Evolutionary conservation across 1,284 basidiomycete genomes (phyloP), one percentile per base, ranked within the genome.

Genomic region (Trichosporon sp.): DNA sequence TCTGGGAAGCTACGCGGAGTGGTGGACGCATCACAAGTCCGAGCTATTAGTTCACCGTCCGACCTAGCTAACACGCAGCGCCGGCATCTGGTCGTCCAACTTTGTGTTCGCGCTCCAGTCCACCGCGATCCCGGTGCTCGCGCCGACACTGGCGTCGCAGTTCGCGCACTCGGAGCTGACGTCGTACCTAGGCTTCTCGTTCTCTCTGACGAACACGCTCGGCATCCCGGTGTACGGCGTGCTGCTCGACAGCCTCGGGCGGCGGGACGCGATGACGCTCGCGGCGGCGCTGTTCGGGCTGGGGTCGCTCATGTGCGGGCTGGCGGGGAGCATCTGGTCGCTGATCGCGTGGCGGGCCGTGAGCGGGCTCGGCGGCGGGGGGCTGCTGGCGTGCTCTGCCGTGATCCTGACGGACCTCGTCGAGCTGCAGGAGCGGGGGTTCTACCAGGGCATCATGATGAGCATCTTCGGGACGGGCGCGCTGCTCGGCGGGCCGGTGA

Each of bases 401-500:
- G 81, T 84, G 3, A 83, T 83, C 31, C 78, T 79, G 1, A 84
- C 83, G 1, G 83, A 84, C 69, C 69, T 84, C 6, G 80, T 83
- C 6, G 74, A 77, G 8, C 70, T 84, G n/a, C 68, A 79, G 21
- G 82, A 83, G 47, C 56, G 83, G 67, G 83, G 83, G 0, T 74
- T 76, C 63, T 83, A 82, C 69, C 83, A 84, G 72, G 83, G 79
- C 23, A 73, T 81, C 53, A 82, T 83, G 80, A 83, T 83, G 83
- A 76, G 76, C 21, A 69, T 83, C 62, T 83, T 83, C 63, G 83
- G 81, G 2, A 56, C 75, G 8, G 82, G 82, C 1, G 75, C 77
- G 0, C 78, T 78, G 65, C 27, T 81, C 9, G 83, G 83, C 18
- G 83, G 83, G 51, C 82, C 83, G 0, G 58, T 80, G 0, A 71